Percentiles rank a stretch among this genome's conserved stretches.
phyloP scores from a whole-genome alignment of 768 basidiomycete genomes.

The Clavulina sp. region DNA sequence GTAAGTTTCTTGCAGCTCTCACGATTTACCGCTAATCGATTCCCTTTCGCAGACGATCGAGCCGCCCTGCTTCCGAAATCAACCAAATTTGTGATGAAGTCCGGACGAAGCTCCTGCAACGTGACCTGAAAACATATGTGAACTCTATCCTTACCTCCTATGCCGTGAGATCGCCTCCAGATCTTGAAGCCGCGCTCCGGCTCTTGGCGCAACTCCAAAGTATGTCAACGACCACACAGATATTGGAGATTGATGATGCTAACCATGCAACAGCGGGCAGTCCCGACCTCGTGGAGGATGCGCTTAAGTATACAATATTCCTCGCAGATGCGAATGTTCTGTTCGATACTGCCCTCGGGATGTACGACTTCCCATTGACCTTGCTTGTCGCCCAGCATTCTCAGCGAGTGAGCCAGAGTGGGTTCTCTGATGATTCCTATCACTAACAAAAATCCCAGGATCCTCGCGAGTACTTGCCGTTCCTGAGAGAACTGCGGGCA shows the following conservation, averaged over 20 bases:
- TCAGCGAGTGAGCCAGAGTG: conserved; percentile 50
- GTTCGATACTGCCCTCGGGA: conserved; percentile 89
- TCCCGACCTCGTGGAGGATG: conserved; percentile 75
- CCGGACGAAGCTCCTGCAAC: conserved; percentile 48
- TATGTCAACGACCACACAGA: conserved; percentile 17
- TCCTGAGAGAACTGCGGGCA: conserved; percentile 75
- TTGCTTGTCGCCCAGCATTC: conserved; percentile 93
- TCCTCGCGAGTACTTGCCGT: conserved; percentile 92
- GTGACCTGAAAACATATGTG: conserved; percentile 60
- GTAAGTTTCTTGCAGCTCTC: conserved; percentile 27
- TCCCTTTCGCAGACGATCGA: conserved; percentile 35
- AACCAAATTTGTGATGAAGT: conserved; percentile 61
- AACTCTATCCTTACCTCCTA: conserved; percentile 87
- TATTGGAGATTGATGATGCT: not conserved
- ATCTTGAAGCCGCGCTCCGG: conserved; percentile 69
- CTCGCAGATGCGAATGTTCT: conserved; percentile 81
- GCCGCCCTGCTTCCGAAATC: conserved; percentile 39
- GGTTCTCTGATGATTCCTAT: not conserved
- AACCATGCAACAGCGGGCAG: conserved; percentile 28
- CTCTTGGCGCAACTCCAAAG: conserved; percentile 65
- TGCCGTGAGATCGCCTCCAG: conserved; percentile 80
- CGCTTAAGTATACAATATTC: conserved; percentile 97
- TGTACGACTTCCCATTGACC: conserved; percentile 96
- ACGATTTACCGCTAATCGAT: not conserved
- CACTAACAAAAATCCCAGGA: conserved; percentile 30